A percentile compares a stretch with the other conserved stretches of the same genome.
These are phyloP conservation scores for Quercus dentata DNA, from an alignment of 306 rosid genomes.

Conservation along the genomic window DNA sequence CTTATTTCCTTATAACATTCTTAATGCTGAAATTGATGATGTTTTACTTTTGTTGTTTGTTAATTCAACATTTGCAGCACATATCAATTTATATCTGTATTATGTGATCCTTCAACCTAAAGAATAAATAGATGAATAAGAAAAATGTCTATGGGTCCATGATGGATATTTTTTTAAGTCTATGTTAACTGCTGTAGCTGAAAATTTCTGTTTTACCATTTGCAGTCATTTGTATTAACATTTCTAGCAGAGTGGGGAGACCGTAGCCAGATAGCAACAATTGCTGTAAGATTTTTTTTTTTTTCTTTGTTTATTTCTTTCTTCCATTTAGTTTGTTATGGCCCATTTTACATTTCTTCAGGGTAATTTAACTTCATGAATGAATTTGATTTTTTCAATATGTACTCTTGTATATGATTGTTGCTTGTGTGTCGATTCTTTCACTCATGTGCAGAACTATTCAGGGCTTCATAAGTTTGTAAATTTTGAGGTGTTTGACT, in stretches of 20 bases:
- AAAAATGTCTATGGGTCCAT: background rate
- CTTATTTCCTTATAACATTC: slow-evolving; percentile 1
- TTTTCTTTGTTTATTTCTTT: background rate
- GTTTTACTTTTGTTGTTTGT: background rate
- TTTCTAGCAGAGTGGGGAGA: slow-evolving; percentile 99
- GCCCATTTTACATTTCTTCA: slow-evolving; percentile 5
- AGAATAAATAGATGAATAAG: background rate
- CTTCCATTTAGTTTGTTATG: background rate
- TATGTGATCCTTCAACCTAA: background rate
- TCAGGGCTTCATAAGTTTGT: background rate
- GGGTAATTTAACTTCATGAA: background rate
- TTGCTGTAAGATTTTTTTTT: slow-evolving; percentile 67
- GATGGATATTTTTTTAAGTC: background rate
- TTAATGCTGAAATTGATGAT: background rate
- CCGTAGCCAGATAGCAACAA: slow-evolving; percentile 99
- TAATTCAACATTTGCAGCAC: background rate
- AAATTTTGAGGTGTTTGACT: background rate
- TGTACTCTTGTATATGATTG: background rate
- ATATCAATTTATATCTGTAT: background rate
- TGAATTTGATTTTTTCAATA: background rate
- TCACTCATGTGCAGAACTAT: background rate
- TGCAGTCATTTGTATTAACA: slow-evolving; percentile 88
- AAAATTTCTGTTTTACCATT: slow-evolving; percentile 1
- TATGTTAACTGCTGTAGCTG: slow-evolving; percentile 3
- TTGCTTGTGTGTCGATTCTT: background rate